A percentile compares a stretch with the other conserved stretches of the same genome.
These are phyloP conservation scores for Iris macrosiphon DNA, from an alignment of 106 monocot species.

Conservation along the genomic window DNA sequence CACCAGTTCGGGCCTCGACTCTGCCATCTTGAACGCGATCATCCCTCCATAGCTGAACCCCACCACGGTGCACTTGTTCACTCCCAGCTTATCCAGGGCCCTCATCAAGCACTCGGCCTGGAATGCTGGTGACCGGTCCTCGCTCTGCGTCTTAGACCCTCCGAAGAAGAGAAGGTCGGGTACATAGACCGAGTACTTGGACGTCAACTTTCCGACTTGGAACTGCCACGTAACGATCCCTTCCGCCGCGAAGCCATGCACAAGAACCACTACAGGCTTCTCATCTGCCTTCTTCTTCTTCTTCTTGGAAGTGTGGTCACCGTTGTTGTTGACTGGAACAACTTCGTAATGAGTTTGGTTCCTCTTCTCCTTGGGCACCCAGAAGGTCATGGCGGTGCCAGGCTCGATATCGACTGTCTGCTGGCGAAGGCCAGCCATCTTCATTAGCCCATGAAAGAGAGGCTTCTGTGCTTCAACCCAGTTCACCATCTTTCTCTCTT, in stretches of 20 bases:
- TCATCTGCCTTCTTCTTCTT: slow-evolving; percentile 6
- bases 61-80: slow-evolving; percentile 54
- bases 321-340: too few relatives aligned
- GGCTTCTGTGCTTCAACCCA: slow-evolving; percentile 63
- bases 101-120: slow-evolving; percentile 55
- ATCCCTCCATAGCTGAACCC: slow-evolving; percentile 95
- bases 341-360: too few relatives aligned
- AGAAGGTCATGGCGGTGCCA: slow-evolving; percentile 63
- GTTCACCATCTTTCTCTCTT: slow-evolving; percentile 62
- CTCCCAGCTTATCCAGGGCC: slow-evolving; percentile 43
- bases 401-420: slow-evolving; percentile 49
- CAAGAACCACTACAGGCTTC: slow-evolving; percentile 67
- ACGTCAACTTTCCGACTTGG: slow-evolving; percentile 42
- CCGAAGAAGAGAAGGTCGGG: slow-evolving; percentile 92
- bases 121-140: slow-evolving; percentile 66
- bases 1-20: slow-evolving; percentile 50
- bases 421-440: slow-evolving; percentile 56
- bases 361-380: slow-evolving; percentile 52
- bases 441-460: slow-evolving; percentile 42
- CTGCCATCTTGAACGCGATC: slow-evolving; percentile 84
- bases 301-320: too few relatives aligned
- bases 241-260: slow-evolving; percentile 83
- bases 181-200: slow-evolving; percentile 50
- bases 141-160: slow-evolving; percentile 23
- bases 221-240: slow-evolving; percentile 88